Conservation (phyloP, 75 land plant genomes). For the Pseudotsuga menziesii region DNA sequence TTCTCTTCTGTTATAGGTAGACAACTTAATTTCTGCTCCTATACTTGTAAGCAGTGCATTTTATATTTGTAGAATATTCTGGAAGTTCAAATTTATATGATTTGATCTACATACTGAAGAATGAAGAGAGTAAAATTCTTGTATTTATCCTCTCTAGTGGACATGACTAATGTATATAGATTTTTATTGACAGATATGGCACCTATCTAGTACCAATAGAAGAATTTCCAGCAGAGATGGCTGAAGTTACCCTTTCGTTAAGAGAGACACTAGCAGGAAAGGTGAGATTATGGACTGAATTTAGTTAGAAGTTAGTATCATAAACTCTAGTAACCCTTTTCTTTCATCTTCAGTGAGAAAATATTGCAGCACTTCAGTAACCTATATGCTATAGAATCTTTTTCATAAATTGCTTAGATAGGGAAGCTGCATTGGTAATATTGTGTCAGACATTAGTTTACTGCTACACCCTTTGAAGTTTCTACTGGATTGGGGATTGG, state of each 20-base stretch:
- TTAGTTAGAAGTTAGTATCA: background rate
- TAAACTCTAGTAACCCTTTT: background rate
- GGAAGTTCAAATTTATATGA: background rate
- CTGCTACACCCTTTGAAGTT: too few species aligned
- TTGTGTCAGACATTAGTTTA: too few species aligned
- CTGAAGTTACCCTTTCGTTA: conserved; percentile 7
- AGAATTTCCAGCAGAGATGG: conserved; percentile 27
- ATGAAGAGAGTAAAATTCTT: background rate
- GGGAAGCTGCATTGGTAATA: too few species aligned
- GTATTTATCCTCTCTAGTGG: background rate
- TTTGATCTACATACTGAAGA: background rate
- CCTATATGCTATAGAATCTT: too few species aligned
- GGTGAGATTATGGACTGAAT: conserved; percentile 13
- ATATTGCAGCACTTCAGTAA: too few species aligned
- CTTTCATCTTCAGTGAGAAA: too few species aligned
- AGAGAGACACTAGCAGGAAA: conserved; percentile 32
- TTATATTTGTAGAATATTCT: background rate
- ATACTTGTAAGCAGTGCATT: background rate
- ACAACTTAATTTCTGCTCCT: background rate
- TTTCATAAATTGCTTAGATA: too few species aligned
- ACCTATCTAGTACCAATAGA: conserved; percentile 16
- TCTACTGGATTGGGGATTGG: too few species aligned
- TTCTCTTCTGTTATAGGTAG: background rate
- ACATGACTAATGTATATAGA: too few species aligned
- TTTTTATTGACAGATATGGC: conserved; percentile 18